Base-by-base conservation (phyloP, 768 basidiomycete genomes). In the Termitomyces sp. region DNA sequence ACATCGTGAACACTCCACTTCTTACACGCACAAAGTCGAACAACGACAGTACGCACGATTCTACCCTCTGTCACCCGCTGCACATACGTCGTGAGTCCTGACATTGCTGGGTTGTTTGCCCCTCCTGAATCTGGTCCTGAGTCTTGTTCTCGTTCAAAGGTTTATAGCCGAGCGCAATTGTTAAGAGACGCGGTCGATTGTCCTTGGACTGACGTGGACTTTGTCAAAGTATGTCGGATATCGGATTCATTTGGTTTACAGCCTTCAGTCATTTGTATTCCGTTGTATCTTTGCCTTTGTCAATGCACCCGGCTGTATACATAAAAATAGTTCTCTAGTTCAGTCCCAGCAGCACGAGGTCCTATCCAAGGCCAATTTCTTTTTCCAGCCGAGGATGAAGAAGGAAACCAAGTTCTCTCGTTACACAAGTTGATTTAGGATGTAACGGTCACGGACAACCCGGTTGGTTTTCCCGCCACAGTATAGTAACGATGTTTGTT, bases 31-130 rank as follows among this genome's bases (percentile, higher is more conserved):
- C 36, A 34, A 44, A 30, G 34, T 45, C 41, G 61, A 45, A 51
- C 58, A 15, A 33, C 33, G 51, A 50, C n/a, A 58, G 37, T 27
- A 54, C 56, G 66, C 75, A 79, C 78, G 61, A 78, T 79, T 66
- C 72, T 73, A 30, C 75, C 78, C 63, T 79, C 78, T 2, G 68
- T 64, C 41, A 75, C 61, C 30, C 75, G 71, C 56, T 71, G 69
- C 16, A 73, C 24, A 49, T 65, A 67, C 13, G 61, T 31, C 13
- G 41, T 27, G n/a, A 54, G 24, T 54, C 30, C 39, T 5, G 27
- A 54, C 39, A 54, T 54, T 1, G 22, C 22, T 52, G 34, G 5
- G 3, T 20, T 49, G 2, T 27, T 27, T 27, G 27, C 27, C 11
- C 31, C 33, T n/a, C 4, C 48, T 48, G 1, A n/a, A 31, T 49